Evolutionary conservation across 192 early-diverging fungal genomes (phyloP).

Genomic region (Entomortierella beljakovae): DNA sequence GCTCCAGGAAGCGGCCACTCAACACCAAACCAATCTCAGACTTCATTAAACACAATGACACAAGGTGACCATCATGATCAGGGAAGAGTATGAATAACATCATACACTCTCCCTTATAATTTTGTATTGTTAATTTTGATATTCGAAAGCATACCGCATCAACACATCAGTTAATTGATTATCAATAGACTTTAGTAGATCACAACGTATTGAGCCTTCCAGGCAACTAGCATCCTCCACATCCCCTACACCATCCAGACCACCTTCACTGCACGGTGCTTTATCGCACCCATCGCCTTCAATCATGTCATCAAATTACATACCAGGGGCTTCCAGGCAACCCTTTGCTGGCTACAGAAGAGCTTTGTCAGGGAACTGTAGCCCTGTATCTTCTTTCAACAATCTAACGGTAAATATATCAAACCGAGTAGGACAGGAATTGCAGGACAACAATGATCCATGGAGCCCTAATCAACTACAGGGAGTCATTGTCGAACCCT

Average conservation of each 20-base stretch:
- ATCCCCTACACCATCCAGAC: no score
- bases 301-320: background rate
- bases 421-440: background rate
- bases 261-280: no score
- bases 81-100: background rate
- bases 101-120: no score
- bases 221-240: no score
- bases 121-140: no score
- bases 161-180: no score
- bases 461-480: conserved; percentile 30
- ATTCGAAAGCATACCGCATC: no score
- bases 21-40: background rate
- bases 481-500: conserved; percentile 34
- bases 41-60: background rate
- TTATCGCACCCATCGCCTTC: no score
- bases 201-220: no score
- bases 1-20: background rate
- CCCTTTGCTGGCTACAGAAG: no score
- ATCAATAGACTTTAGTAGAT: no score
- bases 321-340: background rate
- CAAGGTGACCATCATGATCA: background rate
- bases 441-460: background rate
- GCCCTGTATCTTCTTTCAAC: background rate
- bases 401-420: background rate
- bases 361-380: background rate